phyloP scores from a whole-genome alignment of 2,329 filamentous ascomycete species.

The Chaetomiaceae sp. region DNA sequence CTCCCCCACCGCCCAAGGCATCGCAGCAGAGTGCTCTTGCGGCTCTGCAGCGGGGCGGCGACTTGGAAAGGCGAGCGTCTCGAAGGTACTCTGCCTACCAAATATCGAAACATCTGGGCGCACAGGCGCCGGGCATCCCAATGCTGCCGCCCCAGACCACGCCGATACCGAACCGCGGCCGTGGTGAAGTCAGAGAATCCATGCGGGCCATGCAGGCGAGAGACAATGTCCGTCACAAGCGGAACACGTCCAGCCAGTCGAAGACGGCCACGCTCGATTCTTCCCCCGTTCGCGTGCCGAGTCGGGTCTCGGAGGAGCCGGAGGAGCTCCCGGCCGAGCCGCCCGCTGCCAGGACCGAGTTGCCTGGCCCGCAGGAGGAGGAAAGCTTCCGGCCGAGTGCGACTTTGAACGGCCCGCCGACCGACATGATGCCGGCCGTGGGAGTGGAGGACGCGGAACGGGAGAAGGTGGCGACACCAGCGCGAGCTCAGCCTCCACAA shows the following conservation, averaged over 20 bases:
- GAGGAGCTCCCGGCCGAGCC: constrained; percentile 25
- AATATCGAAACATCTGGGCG: constrained; percentile 86
- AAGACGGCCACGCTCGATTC: constrained; percentile 40
- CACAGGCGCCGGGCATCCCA: constrained; percentile 73
- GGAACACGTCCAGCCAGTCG: constrained; percentile 42
- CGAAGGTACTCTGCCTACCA: constrained; percentile 94
- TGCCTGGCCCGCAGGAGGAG: constrained; percentile 51
- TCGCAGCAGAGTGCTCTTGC: constrained; percentile 85
- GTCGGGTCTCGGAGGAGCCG: constrained; percentile 58
- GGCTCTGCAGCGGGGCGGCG: constrained; percentile 83
- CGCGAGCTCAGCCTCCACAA: constrained; percentile 2
- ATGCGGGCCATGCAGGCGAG: constrained; percentile 60
- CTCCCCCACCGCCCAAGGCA: constrained; percentile 72
- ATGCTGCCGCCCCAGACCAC: constrained; percentile 79
- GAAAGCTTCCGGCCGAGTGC: constrained; percentile 57
- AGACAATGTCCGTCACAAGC: constrained; percentile 44
- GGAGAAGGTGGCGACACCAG: constrained; percentile 10
- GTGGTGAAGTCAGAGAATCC: constrained; percentile 73
- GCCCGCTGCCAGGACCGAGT: constrained; percentile 31
- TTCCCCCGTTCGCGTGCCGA: constrained; percentile 55
- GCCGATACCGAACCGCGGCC: constrained; percentile 77
- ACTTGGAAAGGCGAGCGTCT: constrained; percentile 86
- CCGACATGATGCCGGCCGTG: constrained; percentile 40
- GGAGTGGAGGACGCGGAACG: constrained; percentile 26
- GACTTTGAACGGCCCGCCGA: constrained; percentile 52